Evolutionary conservation across 2,329 filamentous ascomycete species (phyloP), one percentile per base, ranked within the genome.

Genomic region (Pseudocercospora vitis): DNA sequence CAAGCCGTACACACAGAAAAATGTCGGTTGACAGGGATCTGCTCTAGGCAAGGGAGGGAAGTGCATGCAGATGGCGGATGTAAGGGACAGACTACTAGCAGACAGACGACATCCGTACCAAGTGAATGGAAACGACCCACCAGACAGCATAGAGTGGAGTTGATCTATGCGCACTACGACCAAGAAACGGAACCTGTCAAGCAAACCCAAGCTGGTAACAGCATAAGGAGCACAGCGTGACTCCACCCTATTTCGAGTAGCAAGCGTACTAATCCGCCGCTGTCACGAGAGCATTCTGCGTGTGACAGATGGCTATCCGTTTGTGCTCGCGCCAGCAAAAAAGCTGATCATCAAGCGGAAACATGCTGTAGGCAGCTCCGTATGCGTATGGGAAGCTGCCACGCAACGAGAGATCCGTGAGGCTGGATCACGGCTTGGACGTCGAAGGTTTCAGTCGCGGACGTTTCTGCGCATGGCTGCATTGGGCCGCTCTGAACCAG

Each of bases 241-340:
- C 53, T 48, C 53, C n/a, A n/a, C 37, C 53, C 29, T 55, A 35
- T 50, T 47, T 39, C 33, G 49, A 52, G 29, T 44, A 56, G 24
- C n/a, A n/a, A n/a, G n/a, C n/a, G n/a, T n/a, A 40, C 37, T 29
- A 12, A 40, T 29, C 45, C 42, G 28, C 48, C 46, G 39, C 57
- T 54, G 57, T 59, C 57, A 59, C 51, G 57, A 53, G 53, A n/a
- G 45, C 50, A 47, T 31, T 31, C 26, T n/a, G n/a, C 37, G 45
- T 45, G 53, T 50, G 44, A 52, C 53, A 49, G 31, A 53, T 49
- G 53, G 49, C 49, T n/a, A 45, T 24, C 37, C 50, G 26, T 52
- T 48, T 21, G 35, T 46, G 23, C 28, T 40, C 42, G 48, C 23
- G 19, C 26, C 44, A 19, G 12, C 40, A 29, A 24, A n/a, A 21